Evolutionary conservation across 2,329 filamentous ascomycete genomes (phyloP), one percentile per base, ranked within the genome.

Genomic region (Tolypocladium ophioglossoides): DNA sequence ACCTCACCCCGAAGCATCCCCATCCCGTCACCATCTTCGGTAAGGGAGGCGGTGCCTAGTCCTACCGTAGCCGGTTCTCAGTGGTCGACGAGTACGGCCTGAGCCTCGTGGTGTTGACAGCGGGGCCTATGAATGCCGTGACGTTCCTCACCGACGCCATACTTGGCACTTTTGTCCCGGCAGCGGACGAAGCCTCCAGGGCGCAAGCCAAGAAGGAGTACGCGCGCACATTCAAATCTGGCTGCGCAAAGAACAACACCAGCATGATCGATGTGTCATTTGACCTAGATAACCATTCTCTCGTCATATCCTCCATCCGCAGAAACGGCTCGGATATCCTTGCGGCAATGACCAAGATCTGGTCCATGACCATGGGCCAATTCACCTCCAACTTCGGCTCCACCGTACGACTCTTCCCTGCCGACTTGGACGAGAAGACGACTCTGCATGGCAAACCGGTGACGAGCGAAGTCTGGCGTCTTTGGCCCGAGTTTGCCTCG

Each of bases 41-140:
- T 1, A 73, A 72, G 53, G 64, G 63, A 3, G 70, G 70, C 12
- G 68, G 65, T 3, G 67, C 70, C 0, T 58, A 62, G 18, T 64
- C 61, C 4, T 72, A 72, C 27, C 62, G 65, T 20, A 66, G 66
- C n/a, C 70, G 72, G 27, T 48, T 72, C 0, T 61, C 61, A 3
- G 40, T 71, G 0, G 52, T 72, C 2, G 70, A 72, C 20, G 67
- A 71, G 32, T 71, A 71, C 32, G 68, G 69, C 0, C 37, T 70
- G 1, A 65, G 64, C 0, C 16, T 68, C 1, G 27, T 70, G 1
- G 52, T 70, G 1, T 55, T 71, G 2, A 68, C 68, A 0, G 67
- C 68, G 0, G 68, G 69, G 0, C 61, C 64, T 1, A 62, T 64
- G 56, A 56, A 59, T 9, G 66, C 68, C 0, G 56, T 67, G 2